Base-by-base conservation (phyloP, 2,329 filamentous ascomycete genomes). In the Ustilaginoidea virens region DNA sequence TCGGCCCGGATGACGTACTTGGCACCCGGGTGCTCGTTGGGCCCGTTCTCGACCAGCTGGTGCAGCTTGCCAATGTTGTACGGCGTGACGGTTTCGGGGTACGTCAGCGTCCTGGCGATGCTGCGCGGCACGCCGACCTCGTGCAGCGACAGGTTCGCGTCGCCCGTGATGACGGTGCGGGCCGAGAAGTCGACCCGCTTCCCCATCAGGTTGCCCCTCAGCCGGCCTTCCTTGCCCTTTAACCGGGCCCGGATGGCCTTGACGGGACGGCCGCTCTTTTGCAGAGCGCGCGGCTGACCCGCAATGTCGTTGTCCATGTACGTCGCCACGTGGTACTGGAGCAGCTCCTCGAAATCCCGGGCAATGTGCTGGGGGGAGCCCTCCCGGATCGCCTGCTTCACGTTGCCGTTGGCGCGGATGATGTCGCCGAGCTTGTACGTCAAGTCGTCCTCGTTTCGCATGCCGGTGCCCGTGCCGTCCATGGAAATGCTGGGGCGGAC, bases 231-330 rank as follows among this genome's bases (percentile, higher is more conserved):
- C 60, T 99, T 99, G 38, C 92, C 92, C 74, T 99, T 99, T 52
- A 99, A 67, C 57, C 90, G 86, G 36, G 85, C 85, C 44, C 92
- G 81, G 40, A 98, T 92, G 11, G 90, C 85, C 61, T 98, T 98
- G 41, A 98, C 80, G 1, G 92, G 86, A 47, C 92, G 76, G 27
- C 92, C 92, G 32, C 85, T 93, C 64, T 98, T 98, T 49, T 98
- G 92, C 47, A 96, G 65, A 3, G 90, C 87, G 43, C 90, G 85
- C 3, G 90, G 90, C 43, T 92, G 77, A 28, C 87, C 86, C 38
- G 92, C 90, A 55, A 96, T 94, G 51, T 98, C 87, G 46, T 98
- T 99, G 56, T 98, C 90, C 92, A 99, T 98, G 57, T 94, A 92
- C 1, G 92, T 98, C 24, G 92, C 92, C 35, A 98, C 86, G 47